phyloP scores from a whole-genome alignment of 306 rosid species.

The Inga oerstediana region DNA sequence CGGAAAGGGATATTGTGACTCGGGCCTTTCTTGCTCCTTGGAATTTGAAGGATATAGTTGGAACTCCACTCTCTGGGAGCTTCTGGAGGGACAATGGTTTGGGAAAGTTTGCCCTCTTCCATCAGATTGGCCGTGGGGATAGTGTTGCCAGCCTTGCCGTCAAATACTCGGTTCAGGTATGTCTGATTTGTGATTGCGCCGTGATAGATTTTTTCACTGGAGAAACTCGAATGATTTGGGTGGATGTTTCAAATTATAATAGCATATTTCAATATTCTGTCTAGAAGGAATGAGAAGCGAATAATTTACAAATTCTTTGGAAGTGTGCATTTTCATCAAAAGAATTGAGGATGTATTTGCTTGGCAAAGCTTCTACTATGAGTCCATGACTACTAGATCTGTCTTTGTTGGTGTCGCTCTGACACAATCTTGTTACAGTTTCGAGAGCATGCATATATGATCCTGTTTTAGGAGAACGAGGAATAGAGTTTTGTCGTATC shows the following conservation, averaged over 20 bases:
- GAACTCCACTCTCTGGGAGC: conserved; percentile 75
- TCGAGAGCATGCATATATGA: not conserved
- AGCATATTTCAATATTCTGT: not conserved
- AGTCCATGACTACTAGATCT: not conserved
- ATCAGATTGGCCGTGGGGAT: conserved; percentile 68
- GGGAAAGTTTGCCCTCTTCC: conserved; percentile 81
- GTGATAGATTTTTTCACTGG: not conserved
- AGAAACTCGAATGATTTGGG: not conserved
- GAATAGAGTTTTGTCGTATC: not conserved
- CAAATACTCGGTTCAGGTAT: conserved; percentile 90
- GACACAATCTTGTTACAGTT: not conserved
- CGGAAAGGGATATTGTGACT: conserved; percentile 65
- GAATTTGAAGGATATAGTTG: conserved; percentile 65
- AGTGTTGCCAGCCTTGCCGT: conserved; percentile 89
- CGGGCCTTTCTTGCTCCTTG: conserved; percentile 71
- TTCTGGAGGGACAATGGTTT: conserved; percentile 91
- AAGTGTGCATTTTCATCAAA: not conserved
- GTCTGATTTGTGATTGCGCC: not conserved
- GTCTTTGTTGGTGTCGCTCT: not conserved
- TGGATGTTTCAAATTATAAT: not conserved
- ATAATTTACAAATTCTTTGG: not conserved
- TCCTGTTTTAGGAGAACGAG: not conserved
- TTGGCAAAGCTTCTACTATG: not conserved
- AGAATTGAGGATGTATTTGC: not conserved
- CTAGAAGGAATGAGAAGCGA: not conserved